A percentile compares a stretch with the other conserved stretches of the same genome.
Conservation (phyloP, 2,329 filamentous ascomycete species). For the Fusarium denticulatum region DNA sequence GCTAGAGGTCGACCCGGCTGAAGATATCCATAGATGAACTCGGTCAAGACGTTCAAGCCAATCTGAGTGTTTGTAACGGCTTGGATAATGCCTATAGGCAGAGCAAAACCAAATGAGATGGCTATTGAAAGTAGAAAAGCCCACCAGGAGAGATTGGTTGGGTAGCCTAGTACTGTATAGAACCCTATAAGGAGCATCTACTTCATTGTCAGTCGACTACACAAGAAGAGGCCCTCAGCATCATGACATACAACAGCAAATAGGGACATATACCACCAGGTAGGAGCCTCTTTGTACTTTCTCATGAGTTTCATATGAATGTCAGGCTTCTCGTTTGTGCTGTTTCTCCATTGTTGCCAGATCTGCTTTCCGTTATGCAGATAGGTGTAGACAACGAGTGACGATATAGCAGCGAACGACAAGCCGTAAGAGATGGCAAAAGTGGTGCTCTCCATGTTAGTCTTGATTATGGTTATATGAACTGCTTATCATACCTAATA, state of each 20-base stretch:
- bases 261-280: conserved; percentile 70
- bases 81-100: conserved; percentile 76
- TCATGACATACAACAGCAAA: conserved; percentile 60
- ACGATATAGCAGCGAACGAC: conserved; percentile 76
- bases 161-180: conserved; percentile 66
- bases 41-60: conserved; percentile 77
- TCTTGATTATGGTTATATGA: too few relatives aligned
- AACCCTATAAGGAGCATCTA: conserved; percentile 66
- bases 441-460: conserved; percentile 64
- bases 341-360: conserved; percentile 69
- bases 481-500: conserved; percentile 56
- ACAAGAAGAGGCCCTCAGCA: too few relatives aligned
- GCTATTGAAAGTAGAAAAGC: conserved; percentile 73
- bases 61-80: conserved; percentile 77
- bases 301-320: conserved; percentile 73
- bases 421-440: conserved; percentile 77
- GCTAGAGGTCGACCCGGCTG: conserved; percentile 76
- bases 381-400: conserved; percentile 73
- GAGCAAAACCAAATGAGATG: conserved; percentile 70
- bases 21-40: conserved; percentile 80
- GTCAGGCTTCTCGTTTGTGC: conserved; percentile 68
- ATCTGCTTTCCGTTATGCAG: conserved; percentile 75
- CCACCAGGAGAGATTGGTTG: conserved; percentile 78
- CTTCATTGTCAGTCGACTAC: conserved; percentile 16
- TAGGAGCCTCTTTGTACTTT: conserved; percentile 70